Conservation (phyloP, 164 flowering plant genomes). For the Aristolochia contorta region DNA sequence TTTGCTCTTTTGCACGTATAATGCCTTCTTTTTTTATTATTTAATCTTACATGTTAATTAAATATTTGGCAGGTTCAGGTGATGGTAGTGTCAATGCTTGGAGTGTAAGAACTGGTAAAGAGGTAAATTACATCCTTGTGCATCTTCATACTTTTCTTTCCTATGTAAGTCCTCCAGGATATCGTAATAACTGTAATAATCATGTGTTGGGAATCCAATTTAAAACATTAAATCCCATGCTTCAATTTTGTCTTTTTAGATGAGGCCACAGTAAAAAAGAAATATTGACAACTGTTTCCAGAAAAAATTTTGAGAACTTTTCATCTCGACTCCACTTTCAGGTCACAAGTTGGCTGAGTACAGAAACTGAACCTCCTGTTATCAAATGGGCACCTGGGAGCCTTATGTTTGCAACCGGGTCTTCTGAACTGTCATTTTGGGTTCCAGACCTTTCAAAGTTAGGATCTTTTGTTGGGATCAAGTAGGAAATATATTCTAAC, state of each 20-base stretch:
- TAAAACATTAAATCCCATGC: not conserved
- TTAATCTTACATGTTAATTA: not conserved
- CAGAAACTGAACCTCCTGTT: conserved; percentile 82
- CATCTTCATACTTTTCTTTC: not conserved
- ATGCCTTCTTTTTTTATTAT: not conserved
- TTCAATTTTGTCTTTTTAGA: not conserved
- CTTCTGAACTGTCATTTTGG: conserved; percentile 91
- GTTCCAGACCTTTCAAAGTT: conserved; percentile 88
- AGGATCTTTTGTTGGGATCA: conserved; percentile 72
- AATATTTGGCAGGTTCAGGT: conserved; percentile 46
- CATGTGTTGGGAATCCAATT: not conserved
- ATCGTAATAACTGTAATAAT: not conserved
- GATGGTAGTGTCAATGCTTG: conserved; percentile 93
- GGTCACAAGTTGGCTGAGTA: conserved; percentile 92
- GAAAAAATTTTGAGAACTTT: not conserved
- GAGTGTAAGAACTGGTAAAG: conserved; percentile 93
- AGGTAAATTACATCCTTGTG: conserved; percentile 17
- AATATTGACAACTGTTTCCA: no score
- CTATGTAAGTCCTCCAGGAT: not conserved
- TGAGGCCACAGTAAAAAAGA: not conserved
- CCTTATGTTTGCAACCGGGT: conserved; percentile 94
- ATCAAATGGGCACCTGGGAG: conserved; percentile 97
- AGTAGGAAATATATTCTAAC: conserved; percentile 15
- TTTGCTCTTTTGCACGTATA: not conserved
- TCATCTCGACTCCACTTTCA: conserved; percentile 16